These are phyloP conservation scores for Trametes pubescens DNA, from an alignment of 1,284 basidiomycete species.

Conservation along the genomic window DNA sequence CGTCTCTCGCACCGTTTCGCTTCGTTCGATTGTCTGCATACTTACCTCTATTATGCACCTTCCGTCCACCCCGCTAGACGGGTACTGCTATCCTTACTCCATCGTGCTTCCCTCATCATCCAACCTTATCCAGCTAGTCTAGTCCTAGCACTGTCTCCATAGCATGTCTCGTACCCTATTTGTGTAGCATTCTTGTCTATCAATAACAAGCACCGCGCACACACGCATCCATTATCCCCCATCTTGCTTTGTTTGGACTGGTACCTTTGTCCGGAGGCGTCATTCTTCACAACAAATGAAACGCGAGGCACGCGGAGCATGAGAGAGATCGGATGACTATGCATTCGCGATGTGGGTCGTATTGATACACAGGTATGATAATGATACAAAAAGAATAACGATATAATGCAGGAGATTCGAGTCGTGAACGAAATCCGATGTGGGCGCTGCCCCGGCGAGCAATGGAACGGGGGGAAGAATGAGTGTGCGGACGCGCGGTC, in stretches of 20 bases:
- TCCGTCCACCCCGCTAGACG: too few species aligned
- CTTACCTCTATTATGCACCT: too few species aligned
- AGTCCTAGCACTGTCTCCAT: not conserved
- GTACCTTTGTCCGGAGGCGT: too few species aligned
- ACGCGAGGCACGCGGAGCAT: not conserved
- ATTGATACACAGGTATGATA: constrained; percentile 11
- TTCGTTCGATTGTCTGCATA: too few species aligned
- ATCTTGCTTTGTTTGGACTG: too few species aligned
- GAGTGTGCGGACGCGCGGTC: not conserved
- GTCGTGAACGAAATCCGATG: not conserved
- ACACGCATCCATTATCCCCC: too few species aligned
- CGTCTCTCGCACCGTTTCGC: too few species aligned
- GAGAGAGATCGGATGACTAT: not conserved
- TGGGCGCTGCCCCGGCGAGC: constrained; percentile 8
- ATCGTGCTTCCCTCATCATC: not conserved
- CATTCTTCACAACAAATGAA: too few species aligned
- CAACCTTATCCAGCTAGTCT: too few species aligned
- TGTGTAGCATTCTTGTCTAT: not conserved
- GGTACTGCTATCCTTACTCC: not conserved
- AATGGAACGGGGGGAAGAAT: not conserved
- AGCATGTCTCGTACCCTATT: not conserved
- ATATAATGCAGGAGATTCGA: constrained; percentile 2
- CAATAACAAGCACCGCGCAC: too few species aligned
- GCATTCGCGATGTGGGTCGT: not conserved
- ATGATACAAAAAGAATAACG: constrained; percentile 1